Evolutionary conservation across 1,284 basidiomycete species (phyloP).

Genomic region (Mycena citricolor): DNA sequence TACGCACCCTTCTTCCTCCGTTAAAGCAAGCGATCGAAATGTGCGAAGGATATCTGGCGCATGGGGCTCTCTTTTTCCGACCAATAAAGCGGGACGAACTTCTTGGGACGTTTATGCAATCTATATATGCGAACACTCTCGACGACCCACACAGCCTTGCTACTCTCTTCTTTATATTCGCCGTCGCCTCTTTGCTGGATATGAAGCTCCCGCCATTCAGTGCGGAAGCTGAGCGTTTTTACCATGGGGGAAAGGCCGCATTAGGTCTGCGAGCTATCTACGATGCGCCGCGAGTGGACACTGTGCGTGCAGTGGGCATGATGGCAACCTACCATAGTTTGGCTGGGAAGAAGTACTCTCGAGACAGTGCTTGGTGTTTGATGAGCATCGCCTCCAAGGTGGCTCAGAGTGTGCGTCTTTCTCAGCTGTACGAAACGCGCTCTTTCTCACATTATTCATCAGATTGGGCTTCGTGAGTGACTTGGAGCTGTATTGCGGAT

Average conservation of each 20-base stretch:
- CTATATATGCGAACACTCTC: conserved; percentile 36
- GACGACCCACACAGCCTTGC: conserved; percentile 46
- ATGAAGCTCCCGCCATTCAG: conserved; percentile 47
- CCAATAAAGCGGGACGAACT: conserved; percentile 45
- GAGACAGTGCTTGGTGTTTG: conserved; percentile 49
- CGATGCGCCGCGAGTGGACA: conserved; percentile 50
- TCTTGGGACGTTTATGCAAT: conserved; percentile 34
- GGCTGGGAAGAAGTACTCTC: conserved; percentile 44
- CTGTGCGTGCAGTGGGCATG: conserved; percentile 50
- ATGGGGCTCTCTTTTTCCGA: conserved; percentile 48
- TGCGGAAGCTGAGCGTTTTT: conserved; percentile 51
- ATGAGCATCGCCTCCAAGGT: conserved; percentile 50
- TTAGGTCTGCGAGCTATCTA: conserved; percentile 46
- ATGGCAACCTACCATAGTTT: conserved; percentile 55
- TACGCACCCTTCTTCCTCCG: conserved; percentile 34
- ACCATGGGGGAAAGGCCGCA: conserved; percentile 49
- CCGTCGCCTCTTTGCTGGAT: conserved; percentile 53
- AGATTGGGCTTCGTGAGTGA: conserved; percentile 52
- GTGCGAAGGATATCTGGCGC: conserved; percentile 42
- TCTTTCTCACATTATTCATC: neutral
- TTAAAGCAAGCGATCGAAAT: conserved; percentile 38
- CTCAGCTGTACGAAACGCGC: conserved; percentile 5
- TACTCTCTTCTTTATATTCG: conserved; percentile 50
- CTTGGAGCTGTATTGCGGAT: neutral
- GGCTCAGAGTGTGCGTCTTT: conserved; percentile 45